Evolutionary conservation across 768 basidiomycete genomes (phyloP).

Genomic region (Kwoniella shandongensis): DNA sequence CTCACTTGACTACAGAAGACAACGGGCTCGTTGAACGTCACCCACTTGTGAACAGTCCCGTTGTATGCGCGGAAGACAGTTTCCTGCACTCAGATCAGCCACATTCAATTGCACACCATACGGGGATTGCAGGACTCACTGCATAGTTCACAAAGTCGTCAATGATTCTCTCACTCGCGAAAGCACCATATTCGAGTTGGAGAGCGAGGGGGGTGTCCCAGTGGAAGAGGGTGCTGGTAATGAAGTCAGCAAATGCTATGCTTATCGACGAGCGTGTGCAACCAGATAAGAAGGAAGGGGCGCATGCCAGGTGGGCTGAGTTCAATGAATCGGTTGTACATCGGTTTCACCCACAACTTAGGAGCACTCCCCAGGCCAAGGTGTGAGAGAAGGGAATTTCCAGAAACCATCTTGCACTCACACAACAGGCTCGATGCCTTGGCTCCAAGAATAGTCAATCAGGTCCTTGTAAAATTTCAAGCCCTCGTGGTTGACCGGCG

Average conservation of each 20-base stretch:
- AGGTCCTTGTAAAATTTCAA: slow-evolving; percentile 56
- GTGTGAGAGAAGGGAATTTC: background rate
- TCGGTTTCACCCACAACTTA: no score
- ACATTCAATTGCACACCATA: background rate
- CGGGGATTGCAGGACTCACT: background rate
- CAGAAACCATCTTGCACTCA: slow-evolving; percentile 1
- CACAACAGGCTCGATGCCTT: slow-evolving; percentile 50
- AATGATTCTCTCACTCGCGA: slow-evolving; percentile 29
- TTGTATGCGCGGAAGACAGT: slow-evolving; percentile 30
- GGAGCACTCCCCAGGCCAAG: no score
- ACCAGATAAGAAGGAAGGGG: no score
- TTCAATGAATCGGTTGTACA: no score
- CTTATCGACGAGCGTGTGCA: no score
- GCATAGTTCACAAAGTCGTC: slow-evolving; percentile 31
- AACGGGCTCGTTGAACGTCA: slow-evolving; percentile 36
- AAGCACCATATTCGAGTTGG: slow-evolving; percentile 19
- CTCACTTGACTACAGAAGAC: slow-evolving; percentile 24
- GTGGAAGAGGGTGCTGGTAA: slow-evolving; percentile 59
- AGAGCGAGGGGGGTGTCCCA: slow-evolving; percentile 27
- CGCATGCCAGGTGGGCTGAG: no score
- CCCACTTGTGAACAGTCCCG: slow-evolving; percentile 35
- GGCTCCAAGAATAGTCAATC: slow-evolving; percentile 26
- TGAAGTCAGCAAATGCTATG: no score
- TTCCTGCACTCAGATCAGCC: slow-evolving; percentile 14
- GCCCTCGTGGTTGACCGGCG: slow-evolving; percentile 59